phyloP scores from a whole-genome alignment of 1,139 yeast genomes.

The Saccharomyces hybrid region DNA sequence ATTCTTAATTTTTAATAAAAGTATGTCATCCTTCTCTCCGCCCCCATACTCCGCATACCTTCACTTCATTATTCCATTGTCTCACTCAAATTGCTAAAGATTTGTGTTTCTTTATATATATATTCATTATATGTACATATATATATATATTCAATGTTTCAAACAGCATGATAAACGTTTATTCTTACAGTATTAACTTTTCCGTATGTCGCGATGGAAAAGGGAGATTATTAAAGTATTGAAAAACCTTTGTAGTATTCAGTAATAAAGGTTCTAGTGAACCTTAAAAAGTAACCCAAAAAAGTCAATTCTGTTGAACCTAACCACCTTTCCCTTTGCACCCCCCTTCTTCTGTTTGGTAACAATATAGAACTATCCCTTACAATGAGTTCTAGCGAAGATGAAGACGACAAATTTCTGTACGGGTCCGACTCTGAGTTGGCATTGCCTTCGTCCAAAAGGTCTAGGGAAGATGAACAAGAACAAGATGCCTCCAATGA shows the following conservation, averaged over 20 bases:
- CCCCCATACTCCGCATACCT: no score
- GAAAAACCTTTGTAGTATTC: background rate
- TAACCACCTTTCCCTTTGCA: no score
- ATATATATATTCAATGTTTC: background rate
- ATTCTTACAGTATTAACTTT: no score
- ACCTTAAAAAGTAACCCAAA: no score
- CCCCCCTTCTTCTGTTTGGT: no score
- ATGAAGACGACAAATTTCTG: constrained; percentile 78
- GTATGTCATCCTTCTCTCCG: background rate
- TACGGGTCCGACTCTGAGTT: constrained; percentile 68
- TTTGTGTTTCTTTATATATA: background rate
- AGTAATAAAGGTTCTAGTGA: no score
- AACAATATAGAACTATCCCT: no score
- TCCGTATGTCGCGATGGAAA: background rate
- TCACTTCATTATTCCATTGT: background rate
- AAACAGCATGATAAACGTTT: background rate
- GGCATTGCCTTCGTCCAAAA: constrained; percentile 18
- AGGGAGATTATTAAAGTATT: background rate
- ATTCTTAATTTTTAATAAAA: constrained; percentile 11
- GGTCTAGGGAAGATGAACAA: constrained; percentile 23
- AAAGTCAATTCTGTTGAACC: no score
- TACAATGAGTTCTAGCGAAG: constrained; percentile 35
- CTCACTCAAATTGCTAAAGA: background rate
- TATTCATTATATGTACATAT: background rate
- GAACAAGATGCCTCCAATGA: constrained; percentile 13